Conservation (phyloP, 228 moss, liverwort and hornwort genomes). For the Sphagnum fallax region DNA sequence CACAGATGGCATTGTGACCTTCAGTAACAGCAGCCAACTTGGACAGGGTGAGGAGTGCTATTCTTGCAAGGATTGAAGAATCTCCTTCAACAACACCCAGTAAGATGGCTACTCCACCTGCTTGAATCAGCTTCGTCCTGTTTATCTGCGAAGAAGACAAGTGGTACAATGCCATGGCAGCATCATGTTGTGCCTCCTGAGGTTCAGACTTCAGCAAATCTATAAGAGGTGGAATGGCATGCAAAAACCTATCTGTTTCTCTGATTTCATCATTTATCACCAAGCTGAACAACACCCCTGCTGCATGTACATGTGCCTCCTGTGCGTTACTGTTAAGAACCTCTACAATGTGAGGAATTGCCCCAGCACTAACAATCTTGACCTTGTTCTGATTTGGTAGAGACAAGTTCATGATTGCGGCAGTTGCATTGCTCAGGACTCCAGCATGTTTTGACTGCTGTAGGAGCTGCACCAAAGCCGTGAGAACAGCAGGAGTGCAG, state of each 20-base stretch:
- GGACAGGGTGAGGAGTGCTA: conserved; percentile 30
- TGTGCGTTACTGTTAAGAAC: conserved; percentile 37
- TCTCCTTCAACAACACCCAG: conserved; percentile 26
- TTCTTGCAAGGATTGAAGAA: conserved; percentile 29
- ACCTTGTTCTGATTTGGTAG: conserved; percentile 71
- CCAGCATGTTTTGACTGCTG: conserved; percentile 34
- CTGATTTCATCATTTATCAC: conserved; percentile 40
- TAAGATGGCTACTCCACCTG: conserved; percentile 38
- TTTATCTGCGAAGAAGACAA: conserved; percentile 38
- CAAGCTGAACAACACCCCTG: conserved; percentile 33
- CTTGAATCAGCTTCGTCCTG: conserved; percentile 34
- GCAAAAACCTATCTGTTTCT: conserved; percentile 37
- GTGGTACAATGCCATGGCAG: conserved; percentile 55
- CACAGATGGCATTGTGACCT: conserved; percentile 35
- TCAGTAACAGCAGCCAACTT: conserved; percentile 37
- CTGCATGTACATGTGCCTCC: conserved; percentile 23
- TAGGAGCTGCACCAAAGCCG: conserved; percentile 35
- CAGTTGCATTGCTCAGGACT: conserved; percentile 68
- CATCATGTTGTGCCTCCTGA: conserved; percentile 31
- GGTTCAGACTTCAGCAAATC: conserved; percentile 21
- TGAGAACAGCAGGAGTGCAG: conserved; percentile 33
- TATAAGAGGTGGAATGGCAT: conserved; percentile 37
- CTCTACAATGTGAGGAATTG: conserved; percentile 60
- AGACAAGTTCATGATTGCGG: conserved; percentile 76
- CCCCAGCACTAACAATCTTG: conserved; percentile 69